Evolutionary conservation across 2,329 filamentous ascomycete species (phyloP).

Genomic region (Cladosporium phlei): DNA sequence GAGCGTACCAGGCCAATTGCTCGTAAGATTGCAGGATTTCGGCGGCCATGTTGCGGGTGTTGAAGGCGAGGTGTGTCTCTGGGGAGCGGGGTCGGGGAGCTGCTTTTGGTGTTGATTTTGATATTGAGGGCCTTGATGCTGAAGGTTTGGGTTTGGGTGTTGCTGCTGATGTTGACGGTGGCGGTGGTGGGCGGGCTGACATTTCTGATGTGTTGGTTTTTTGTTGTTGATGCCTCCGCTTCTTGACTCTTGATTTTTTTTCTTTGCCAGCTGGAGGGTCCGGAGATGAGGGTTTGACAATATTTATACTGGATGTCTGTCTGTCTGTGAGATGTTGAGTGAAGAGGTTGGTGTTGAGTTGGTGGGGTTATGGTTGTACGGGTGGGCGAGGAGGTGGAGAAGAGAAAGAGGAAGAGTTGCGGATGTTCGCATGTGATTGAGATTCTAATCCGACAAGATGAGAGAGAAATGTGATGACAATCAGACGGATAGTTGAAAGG

Average conservation of each 20-base stretch:
- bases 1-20: constrained; percentile 27
- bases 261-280: background rate
- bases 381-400: too few relatives aligned
- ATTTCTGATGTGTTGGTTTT: too few relatives aligned
- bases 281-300: too few relatives aligned
- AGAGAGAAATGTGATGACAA: too few relatives aligned
- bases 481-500: too few relatives aligned
- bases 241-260: background rate
- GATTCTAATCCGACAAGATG: too few relatives aligned
- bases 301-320: too few relatives aligned
- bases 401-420: too few relatives aligned
- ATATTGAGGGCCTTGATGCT: background rate
- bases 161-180: background rate
- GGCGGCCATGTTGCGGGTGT: constrained; percentile 22
- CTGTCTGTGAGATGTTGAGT: too few relatives aligned
- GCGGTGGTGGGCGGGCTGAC: too few relatives aligned
- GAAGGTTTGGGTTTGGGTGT: background rate
- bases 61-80: constrained; percentile 26
- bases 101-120: background rate
- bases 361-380: background rate
- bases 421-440: constrained; percentile 3
- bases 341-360: background rate
- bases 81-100: constrained; percentile 13
- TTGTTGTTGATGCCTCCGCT: too few relatives aligned
- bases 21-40: constrained; percentile 31